Conservation (phyloP, 1,139 yeast species). For the Kodamaea arcana region DNA sequence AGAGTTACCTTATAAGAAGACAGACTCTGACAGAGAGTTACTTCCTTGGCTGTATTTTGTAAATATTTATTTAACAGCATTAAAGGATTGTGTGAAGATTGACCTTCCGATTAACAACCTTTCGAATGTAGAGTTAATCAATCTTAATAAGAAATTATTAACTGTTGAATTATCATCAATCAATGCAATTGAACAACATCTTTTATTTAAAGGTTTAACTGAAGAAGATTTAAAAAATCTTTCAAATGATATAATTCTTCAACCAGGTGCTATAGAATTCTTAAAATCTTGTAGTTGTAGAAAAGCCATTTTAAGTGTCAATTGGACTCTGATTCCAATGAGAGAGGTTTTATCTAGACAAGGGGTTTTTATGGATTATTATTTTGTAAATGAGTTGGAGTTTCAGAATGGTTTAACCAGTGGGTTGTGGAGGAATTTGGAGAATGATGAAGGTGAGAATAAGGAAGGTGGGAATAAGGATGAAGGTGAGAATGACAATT, state of each 20-base stretch:
- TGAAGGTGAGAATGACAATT: too few species aligned
- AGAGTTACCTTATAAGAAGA: slow-evolving; percentile 43
- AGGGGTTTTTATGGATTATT: slow-evolving; percentile 25
- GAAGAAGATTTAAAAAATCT: slow-evolving; percentile 26
- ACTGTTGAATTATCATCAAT: slow-evolving; percentile 52
- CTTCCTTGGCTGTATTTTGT: slow-evolving; percentile 46
- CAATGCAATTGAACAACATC: slow-evolving; percentile 33
- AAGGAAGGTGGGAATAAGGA: too few species aligned
- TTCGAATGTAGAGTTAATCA: slow-evolving; percentile 11
- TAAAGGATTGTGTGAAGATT: slow-evolving; percentile 10
- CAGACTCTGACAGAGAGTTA: slow-evolving; percentile 26
- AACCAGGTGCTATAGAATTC: slow-evolving; percentile 42
- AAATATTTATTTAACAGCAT: slow-evolving; percentile 40
- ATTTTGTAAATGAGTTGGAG: slow-evolving; percentile 48
- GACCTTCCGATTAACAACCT: slow-evolving; percentile 13
- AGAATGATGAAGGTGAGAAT: too few species aligned
- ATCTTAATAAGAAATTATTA: slow-evolving; percentile 36
- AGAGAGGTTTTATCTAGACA: slow-evolving; percentile 29
- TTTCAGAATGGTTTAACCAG: slow-evolving; percentile 34
- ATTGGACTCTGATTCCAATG: slow-evolving; percentile 60
- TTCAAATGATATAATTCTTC: slow-evolving; percentile 35
- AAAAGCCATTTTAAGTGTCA: slow-evolving; percentile 51
- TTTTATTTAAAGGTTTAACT: slow-evolving; percentile 45
- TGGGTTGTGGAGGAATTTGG: slow-evolving; percentile 41
- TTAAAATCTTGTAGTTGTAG: slow-evolving; percentile 33